Conservation (phyloP, 1,139 yeast genomes). For the Protomyces inouyei region DNA sequence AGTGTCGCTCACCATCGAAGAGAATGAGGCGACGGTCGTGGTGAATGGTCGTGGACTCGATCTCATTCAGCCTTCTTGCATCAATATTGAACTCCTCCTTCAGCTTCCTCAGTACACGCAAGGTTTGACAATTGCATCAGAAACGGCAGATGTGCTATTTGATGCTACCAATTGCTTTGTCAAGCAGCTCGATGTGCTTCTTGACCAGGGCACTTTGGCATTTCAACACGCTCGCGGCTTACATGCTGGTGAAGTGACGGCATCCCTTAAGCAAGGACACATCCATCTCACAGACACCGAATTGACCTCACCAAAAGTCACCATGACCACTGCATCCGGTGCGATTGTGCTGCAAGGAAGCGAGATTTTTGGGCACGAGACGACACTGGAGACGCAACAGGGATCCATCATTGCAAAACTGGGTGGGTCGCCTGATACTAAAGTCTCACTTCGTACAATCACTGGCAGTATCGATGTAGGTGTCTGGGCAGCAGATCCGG, state of each 20-base stretch:
- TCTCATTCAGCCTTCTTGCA: not conserved
- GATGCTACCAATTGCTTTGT: not conserved
- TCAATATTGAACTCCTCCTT: not conserved
- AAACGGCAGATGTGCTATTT: not conserved
- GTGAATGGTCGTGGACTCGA: not conserved
- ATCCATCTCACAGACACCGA: not conserved
- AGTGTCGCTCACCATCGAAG: not conserved
- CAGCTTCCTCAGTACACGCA: not conserved
- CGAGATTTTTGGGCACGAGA: not conserved
- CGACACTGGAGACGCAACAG: not conserved
- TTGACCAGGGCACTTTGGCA: not conserved
- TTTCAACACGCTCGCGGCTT: not conserved
- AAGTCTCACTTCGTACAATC: not conserved
- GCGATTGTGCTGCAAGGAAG: not conserved
- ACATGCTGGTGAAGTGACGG: not conserved
- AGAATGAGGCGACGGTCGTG: not conserved
- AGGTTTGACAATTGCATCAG: not conserved
- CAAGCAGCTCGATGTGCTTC: not conserved
- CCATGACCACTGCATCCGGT: not conserved
- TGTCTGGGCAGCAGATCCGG: not conserved
- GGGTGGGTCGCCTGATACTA: not conserved
- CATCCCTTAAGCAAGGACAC: not conserved
- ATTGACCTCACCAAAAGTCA: not conserved
- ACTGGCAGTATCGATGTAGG: not conserved
- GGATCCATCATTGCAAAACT: not conserved